Conservation (phyloP, 78 protist species). For the Tieghemostelium lacteum region DNA sequence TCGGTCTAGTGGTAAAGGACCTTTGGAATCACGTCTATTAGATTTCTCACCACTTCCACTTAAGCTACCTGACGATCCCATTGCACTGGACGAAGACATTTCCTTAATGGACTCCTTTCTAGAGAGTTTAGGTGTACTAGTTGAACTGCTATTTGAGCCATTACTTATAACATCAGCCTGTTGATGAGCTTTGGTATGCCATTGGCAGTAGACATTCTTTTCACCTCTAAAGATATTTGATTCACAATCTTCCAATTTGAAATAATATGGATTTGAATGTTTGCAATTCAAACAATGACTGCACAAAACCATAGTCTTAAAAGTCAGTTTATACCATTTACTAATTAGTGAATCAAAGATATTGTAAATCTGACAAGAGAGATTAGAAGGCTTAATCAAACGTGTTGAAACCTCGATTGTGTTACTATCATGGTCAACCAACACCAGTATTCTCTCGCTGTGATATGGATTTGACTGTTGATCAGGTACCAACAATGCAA, state of each 20-base stretch:
- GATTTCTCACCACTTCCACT: neutral
- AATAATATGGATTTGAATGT: constrained; percentile 7
- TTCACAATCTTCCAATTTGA: constrained; percentile 35
- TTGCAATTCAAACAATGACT: constrained; percentile 20
- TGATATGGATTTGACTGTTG: neutral
- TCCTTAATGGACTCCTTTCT: constrained; percentile 6
- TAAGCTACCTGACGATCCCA: no score
- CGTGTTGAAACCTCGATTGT: constrained; percentile 29
- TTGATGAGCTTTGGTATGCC: no score
- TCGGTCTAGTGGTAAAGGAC: neutral
- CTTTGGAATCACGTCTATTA: constrained; percentile 23
- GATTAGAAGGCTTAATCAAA: neutral
- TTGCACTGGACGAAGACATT: neutral
- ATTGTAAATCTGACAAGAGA: constrained; percentile 23
- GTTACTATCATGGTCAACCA: constrained; percentile 33
- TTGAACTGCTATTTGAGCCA: neutral
- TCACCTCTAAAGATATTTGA: constrained; percentile 28
- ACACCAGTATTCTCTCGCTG: constrained; percentile 38
- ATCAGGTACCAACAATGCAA: constrained; percentile 40
- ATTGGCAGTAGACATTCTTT: constrained; percentile 32
- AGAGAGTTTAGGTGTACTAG: neutral
- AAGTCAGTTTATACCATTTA: constrained; percentile 30
- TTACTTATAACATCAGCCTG: neutral
- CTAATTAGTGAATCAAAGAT: constrained; percentile 42
- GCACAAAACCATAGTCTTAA: constrained; percentile 15